These are phyloP conservation scores for Aspergillus sergii DNA, from an alignment of 2,329 filamentous ascomycete genomes.

Conservation along the genomic window DNA sequence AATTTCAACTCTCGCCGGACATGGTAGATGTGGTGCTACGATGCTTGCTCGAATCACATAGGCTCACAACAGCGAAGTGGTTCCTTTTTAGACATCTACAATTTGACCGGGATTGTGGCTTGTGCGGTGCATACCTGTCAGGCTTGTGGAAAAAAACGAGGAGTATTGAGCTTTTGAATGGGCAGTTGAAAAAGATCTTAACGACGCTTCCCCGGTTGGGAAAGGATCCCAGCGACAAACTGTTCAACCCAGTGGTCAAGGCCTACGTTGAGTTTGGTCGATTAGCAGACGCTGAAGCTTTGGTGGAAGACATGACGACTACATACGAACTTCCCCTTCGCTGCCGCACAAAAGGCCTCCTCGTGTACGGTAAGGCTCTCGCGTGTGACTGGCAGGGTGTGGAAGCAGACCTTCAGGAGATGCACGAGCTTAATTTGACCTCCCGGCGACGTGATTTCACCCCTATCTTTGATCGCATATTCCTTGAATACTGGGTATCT, in stretches of 20 bases:
- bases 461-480: constrained; percentile 42
- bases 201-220: constrained; percentile 29
- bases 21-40: constrained; percentile 41
- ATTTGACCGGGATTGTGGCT: constrained; percentile 36
- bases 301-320: constrained; percentile 39
- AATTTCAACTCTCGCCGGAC: constrained; percentile 32
- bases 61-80: constrained; percentile 40
- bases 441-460: constrained; percentile 32
- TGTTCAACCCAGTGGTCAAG: constrained; percentile 45
- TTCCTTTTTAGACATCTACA: constrained; percentile 37
- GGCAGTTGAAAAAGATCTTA: constrained; percentile 35
- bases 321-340: constrained; percentile 33
- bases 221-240: constrained; percentile 38
- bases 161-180: constrained; percentile 38
- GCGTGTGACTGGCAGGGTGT: constrained; percentile 45
- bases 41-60: constrained; percentile 40
- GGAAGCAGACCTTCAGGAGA: constrained; percentile 38
- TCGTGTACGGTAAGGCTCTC: constrained; percentile 41
- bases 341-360: constrained; percentile 39
- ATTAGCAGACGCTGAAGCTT: constrained; percentile 36
- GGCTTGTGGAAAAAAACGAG: constrained; percentile 45
- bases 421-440: constrained; percentile 39
- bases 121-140: constrained; percentile 41
- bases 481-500: constrained; percentile 44
- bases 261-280: constrained; percentile 42